Conservation (phyloP, 2,329 filamentous ascomycete genomes). For the Diaporthe caulivora region DNA sequence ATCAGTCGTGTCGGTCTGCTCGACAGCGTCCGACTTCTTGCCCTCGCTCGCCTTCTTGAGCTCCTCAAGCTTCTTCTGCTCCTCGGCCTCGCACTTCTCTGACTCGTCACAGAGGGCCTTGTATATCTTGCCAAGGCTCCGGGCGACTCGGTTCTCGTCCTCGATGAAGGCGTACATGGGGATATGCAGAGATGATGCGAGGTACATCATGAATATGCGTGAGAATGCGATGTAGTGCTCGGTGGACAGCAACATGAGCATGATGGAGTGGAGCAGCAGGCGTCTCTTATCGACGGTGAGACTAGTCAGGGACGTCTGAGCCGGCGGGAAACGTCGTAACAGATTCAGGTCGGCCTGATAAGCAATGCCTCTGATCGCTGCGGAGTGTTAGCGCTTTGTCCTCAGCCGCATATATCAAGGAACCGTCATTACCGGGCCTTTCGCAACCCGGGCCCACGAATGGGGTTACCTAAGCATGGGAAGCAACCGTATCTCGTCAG, state of each 20-base stretch:
- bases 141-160: conserved; percentile 81
- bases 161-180: conserved; percentile 73
- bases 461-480: too few species aligned
- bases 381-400: conserved; percentile 39
- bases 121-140: conserved; percentile 80
- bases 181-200: conserved; percentile 79
- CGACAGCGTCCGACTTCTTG: conserved; percentile 8
- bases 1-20: conserved; percentile 57
- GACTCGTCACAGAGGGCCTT: conserved; percentile 65
- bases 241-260: conserved; percentile 80
- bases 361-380: conserved; percentile 50
- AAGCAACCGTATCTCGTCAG: not conserved
- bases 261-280: conserved; percentile 77
- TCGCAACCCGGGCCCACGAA: not conserved
- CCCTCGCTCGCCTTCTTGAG: conserved; percentile 11
- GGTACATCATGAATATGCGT: conserved; percentile 76
- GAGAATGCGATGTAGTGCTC: conserved; percentile 83
- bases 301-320: conserved; percentile 70
- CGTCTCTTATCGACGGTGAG: conserved; percentile 72
- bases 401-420: not conserved
- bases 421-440: not conserved
- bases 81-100: conserved; percentile 47
- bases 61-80: conserved; percentile 45
- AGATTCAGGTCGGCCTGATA: conserved; percentile 54
- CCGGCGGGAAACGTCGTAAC: conserved; percentile 69